A percentile compares a stretch with the other conserved stretches of the same genome.
Conservation (phyloP, 306 rosid species). For the Castanospermum australe region DNA sequence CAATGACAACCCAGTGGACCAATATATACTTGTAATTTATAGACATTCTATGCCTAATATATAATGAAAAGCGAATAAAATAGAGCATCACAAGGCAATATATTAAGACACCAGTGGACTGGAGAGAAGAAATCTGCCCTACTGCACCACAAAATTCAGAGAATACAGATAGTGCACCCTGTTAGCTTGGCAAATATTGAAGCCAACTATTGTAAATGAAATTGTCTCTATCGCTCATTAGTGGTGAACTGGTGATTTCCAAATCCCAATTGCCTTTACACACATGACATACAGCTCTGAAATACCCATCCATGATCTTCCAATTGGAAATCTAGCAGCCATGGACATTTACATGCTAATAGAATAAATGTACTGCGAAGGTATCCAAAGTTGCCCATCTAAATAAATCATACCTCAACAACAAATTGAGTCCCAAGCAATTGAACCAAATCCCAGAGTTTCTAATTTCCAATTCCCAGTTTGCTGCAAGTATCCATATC, state of each 20-base stretch:
- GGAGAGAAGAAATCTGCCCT: constrained; percentile 78
- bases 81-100: constrained; percentile 40
- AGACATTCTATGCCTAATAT: constrained; percentile 39
- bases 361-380: constrained; percentile 81
- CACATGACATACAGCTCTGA: constrained; percentile 86
- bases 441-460: constrained; percentile 95
- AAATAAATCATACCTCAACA: constrained; percentile 98
- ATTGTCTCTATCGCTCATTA: constrained; percentile 65
- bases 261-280: constrained; percentile 81
- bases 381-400: constrained; percentile 90
- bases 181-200: constrained; percentile 83
- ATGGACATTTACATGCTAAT: constrained; percentile 96
- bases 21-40: too few relatives aligned
- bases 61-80: constrained; percentile 24
- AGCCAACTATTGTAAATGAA: constrained; percentile 72
- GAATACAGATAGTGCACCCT: constrained; percentile 84
- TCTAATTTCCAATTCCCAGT: constrained; percentile 98
- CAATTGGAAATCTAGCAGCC: constrained; percentile 99
- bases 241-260: constrained; percentile 82
- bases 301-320: constrained; percentile 91
- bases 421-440: constrained; percentile 94
- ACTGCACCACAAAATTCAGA: constrained; percentile 82
- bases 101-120: constrained; percentile 55
- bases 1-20: too few relatives aligned
- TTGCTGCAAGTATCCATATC: constrained; percentile 95